Base-by-base conservation (phyloP, 75 land plant species). In the Picea glauca region DNA sequence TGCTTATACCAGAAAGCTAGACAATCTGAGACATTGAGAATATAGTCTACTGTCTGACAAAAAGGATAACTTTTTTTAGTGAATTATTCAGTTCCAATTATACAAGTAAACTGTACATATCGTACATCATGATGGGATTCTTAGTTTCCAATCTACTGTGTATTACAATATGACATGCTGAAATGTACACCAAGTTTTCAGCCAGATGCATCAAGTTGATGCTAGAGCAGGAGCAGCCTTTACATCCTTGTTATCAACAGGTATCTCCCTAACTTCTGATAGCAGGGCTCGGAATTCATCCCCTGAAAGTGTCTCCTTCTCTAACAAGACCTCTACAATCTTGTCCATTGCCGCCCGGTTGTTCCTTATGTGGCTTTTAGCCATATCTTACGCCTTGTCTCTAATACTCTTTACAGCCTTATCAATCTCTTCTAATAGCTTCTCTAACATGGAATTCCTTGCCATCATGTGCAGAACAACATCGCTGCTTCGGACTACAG, bases 401-500 rank as follows among this genome's bases (percentile, higher is more conserved):
- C 88, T 83, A 9, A 90, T 91, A 5, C 81, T 82, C 61, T 89
- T 88, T 35, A 91, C 88, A 15, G 92, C 84, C 38, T 79, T 77
- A 76, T 26, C 26, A 26, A 26, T 26, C 26, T 26, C 26, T 26
- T 26, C 26, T 32, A 91, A 93, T 20, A 94, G 83, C 77, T 92
- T 92, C 80, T 94, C 96, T 26, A 94, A 92, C 96, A 94, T 94
- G 77, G 85, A 82, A 58, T 92, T 94, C 17, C 94, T 86, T 12
- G 94, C 94, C 76, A 94, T 84, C 96, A 94, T 94, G 68, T 92
- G 82, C 83, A 94, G 65, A 26, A 26, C 26, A 23, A 94, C 3
- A 74, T 94, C 91, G 20, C 94, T 83, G 54, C 91, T 35, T 35
- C 1, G 3, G 38, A 35, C 38, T 35, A 35, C 3, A 35, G 38